Conservation (phyloP, 768 basidiomycete genomes). For the Auriscalpium microsporum region DNA sequence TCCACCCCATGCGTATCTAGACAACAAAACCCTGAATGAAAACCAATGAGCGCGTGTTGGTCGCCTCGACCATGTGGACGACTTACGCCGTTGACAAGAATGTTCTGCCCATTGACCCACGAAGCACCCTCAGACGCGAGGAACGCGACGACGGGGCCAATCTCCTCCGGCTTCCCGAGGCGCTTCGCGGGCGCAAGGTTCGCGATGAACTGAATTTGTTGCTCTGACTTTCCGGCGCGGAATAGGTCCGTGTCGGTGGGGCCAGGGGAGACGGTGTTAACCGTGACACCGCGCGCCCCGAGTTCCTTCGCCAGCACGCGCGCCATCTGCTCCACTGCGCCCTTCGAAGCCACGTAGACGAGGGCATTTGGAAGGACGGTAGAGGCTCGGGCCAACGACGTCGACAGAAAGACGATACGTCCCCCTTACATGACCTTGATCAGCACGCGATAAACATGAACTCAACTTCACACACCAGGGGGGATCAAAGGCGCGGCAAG, state of each 20-base stretch:
- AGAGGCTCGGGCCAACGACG: constrained; percentile 37
- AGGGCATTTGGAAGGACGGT: constrained; percentile 39
- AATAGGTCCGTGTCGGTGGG: constrained; percentile 50
- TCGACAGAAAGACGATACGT: constrained; percentile 50
- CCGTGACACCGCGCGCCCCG: constrained; percentile 43
- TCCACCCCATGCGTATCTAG: not conserved
- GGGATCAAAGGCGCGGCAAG: constrained; percentile 35
- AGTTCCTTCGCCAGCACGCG: constrained; percentile 53
- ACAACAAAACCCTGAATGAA: not conserved
- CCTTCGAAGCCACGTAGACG: constrained; percentile 47
- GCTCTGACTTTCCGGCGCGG: constrained; percentile 43
- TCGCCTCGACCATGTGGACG: not conserved
- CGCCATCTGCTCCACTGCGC: constrained; percentile 50
- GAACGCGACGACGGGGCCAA: constrained; percentile 46
- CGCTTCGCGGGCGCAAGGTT: constrained; percentile 39
- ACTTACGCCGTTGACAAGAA: constrained; percentile 51
- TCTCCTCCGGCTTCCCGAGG: constrained; percentile 42
- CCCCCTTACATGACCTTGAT: constrained; percentile 26
- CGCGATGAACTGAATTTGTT: constrained; percentile 36
- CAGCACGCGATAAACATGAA: no score
- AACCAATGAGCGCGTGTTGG: not conserved
- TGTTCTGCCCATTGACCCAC: constrained; percentile 52
- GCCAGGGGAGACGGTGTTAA: constrained; percentile 49
- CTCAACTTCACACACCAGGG: constrained; percentile 27
- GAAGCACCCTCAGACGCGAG: constrained; percentile 42